Conservation (phyloP, 2,329 filamentous ascomycete species). For the Fusarium devonianum region DNA sequence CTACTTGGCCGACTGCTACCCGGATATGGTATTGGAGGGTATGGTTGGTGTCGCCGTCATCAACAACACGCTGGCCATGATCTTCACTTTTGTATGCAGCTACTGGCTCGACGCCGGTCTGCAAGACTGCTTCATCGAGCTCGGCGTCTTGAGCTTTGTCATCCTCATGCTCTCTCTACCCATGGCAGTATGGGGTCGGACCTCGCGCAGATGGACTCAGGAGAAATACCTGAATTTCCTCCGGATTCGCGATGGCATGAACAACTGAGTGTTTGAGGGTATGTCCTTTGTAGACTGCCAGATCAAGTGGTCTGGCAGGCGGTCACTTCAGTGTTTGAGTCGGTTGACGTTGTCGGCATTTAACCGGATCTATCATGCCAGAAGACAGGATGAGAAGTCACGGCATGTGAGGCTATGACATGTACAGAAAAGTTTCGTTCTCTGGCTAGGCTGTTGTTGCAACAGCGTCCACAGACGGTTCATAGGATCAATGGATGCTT, state of each 20-base stretch:
- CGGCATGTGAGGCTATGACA: too few species aligned
- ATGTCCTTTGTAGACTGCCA: not conserved
- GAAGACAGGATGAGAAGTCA: too few species aligned
- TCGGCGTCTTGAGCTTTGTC: constrained; percentile 58
- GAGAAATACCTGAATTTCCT: constrained; percentile 55
- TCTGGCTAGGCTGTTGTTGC: too few species aligned
- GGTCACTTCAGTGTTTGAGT: too few species aligned
- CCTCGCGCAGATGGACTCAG: constrained; percentile 55
- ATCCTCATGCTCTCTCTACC: constrained; percentile 59
- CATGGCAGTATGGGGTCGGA: constrained; percentile 63
- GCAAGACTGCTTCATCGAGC: constrained; percentile 58
- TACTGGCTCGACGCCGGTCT: constrained; percentile 58
- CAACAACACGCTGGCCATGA: constrained; percentile 62
- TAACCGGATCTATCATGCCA: too few species aligned
- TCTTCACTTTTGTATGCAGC: constrained; percentile 61
- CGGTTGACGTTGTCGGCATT: too few species aligned
- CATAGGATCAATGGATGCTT: too few species aligned
- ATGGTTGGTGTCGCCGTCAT: constrained; percentile 66
- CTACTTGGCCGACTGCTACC: constrained; percentile 63
- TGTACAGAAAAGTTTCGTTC: too few species aligned
- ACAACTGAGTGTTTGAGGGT: constrained; percentile 17
- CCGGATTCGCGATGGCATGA: constrained; percentile 54
- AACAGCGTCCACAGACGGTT: too few species aligned
- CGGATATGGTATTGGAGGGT: constrained; percentile 63
- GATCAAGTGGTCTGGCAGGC: not conserved